A percentile compares a stretch with the other conserved stretches of the same genome.
Conservation (phyloP, 2,329 filamentous ascomycete species). For the Talaromyces atroroseus region DNA sequence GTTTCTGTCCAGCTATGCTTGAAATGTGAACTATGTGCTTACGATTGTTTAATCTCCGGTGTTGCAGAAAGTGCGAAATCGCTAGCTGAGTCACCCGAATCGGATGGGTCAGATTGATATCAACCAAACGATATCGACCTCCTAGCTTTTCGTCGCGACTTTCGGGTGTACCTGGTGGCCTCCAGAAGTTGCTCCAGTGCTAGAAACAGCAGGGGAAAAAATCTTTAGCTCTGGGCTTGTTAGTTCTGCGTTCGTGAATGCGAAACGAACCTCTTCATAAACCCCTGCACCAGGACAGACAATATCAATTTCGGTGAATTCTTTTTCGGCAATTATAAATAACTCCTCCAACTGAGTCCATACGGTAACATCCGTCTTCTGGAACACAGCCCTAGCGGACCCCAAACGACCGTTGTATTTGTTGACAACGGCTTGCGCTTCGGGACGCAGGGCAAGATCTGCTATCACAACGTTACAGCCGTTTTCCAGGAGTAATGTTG, state of each 20-base stretch:
- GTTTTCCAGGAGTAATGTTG: conserved; percentile 38
- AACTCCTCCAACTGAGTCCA: conserved; percentile 47
- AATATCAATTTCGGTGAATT: conserved; percentile 45
- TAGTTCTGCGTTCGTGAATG: neutral
- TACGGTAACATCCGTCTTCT: conserved; percentile 44
- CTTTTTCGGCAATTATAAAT: conserved; percentile 44
- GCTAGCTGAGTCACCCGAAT: conserved; percentile 49
- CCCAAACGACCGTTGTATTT: conserved; percentile 26
- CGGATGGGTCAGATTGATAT: conserved; percentile 50
- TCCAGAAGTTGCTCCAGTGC: conserved; percentile 48
- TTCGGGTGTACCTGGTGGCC: conserved; percentile 38
- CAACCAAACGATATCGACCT: conserved; percentile 41
- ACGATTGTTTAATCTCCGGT: conserved; percentile 23
- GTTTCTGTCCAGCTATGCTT: conserved; percentile 42
- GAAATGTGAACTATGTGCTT: conserved; percentile 47
- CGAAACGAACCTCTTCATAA: conserved; percentile 38
- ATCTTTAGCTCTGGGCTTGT: neutral
- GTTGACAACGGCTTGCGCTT: conserved; percentile 38
- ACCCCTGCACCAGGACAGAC: conserved; percentile 45
- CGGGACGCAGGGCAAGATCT: conserved; percentile 41
- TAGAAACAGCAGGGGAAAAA: conserved; percentile 21
- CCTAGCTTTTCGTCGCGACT: conserved; percentile 38
- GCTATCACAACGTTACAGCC: conserved; percentile 45
- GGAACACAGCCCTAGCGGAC: conserved; percentile 36
- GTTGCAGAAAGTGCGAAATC: conserved; percentile 43